These are phyloP conservation scores for Fraxinus velutina DNA, from an alignment of 305 asterid genomes.

Conservation along the genomic window DNA sequence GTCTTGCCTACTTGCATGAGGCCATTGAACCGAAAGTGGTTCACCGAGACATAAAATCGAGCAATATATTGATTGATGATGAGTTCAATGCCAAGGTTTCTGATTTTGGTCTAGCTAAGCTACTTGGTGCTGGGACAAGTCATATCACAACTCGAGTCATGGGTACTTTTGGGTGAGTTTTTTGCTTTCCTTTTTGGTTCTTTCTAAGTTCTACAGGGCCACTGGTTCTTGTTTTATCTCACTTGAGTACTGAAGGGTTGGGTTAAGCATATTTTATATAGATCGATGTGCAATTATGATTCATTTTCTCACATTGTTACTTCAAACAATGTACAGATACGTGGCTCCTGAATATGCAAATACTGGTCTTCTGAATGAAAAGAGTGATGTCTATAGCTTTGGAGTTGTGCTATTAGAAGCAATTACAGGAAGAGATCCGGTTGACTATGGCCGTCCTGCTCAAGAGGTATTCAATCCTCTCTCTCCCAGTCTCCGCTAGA, in stretches of 20 bases:
- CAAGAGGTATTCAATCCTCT: slow-evolving; percentile 56
- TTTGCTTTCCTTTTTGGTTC: background rate
- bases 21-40: slow-evolving; percentile 95
- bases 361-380: slow-evolving; percentile 83
- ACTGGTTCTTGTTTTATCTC: background rate
- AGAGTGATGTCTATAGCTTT: slow-evolving; percentile 89
- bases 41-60: slow-evolving; percentile 86
- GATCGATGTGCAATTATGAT: background rate
- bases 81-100: slow-evolving; percentile 91
- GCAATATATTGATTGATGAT: slow-evolving; percentile 87
- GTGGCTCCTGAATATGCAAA: slow-evolving; percentile 98
- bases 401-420: slow-evolving; percentile 86
- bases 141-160: slow-evolving; percentile 91
- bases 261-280: background rate
- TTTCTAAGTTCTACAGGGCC: background rate
- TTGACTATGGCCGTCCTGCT: slow-evolving; percentile 85
- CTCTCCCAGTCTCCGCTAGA: background rate
- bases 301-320: slow-evolving; percentile 1
- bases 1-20: slow-evolving; percentile 90
- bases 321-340: slow-evolving; percentile 45
- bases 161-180: slow-evolving; percentile 93
- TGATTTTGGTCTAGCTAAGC: slow-evolving; percentile 89
- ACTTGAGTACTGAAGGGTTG: background rate
- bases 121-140: slow-evolving; percentile 90
- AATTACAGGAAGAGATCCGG: slow-evolving; percentile 91